Evolutionary conservation across 129 eudicot genomes (phyloP), one percentile per base, ranked within the genome.

Genomic region (Centaurea solstitialis): DNA sequence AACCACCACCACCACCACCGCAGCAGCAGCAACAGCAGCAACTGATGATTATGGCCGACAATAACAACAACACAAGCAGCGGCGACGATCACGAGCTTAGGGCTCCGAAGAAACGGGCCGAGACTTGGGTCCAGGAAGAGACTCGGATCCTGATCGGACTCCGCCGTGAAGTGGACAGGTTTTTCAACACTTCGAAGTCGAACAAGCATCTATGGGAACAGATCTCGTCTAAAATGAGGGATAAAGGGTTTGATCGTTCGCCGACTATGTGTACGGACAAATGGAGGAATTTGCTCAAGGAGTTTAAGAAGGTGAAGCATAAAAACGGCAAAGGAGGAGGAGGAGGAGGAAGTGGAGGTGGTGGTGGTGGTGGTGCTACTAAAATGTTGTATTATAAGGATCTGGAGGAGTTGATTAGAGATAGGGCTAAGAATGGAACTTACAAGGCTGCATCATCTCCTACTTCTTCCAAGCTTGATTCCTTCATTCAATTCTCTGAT

Each of bases 231-330:
- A 87, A 87, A 72, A 87, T 83, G 87, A 80, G 87, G 40, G 90
- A 83, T 15, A 87, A 84, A 18, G 90, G 90, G 22, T 87, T 87
- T 21, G 90, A 87, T 73, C 81, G 90, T 3, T 83, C 90, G 2
- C 87, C 90, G 4, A 83, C 85, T 37, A 87, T 87, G 90, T 87
- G 90, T 80, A 87, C 87, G 1, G 90, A 87, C 38, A 87, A 87
- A 70, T 87, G 90, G 90, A 83, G 90, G 76, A 87, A 87, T 76
- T 18, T 87, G 67, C 73, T 87, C 47, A 87, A 87, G 76, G 90
- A 87, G 80, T 87, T 77, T 12, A 87, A 87, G 67, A 87, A 87
- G 76, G 87, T 84, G 17, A 87, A 87, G 83, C 74, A 81, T 45
- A 80, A 87, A 28, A 38, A 65, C 23, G 77, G 81, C 6, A 77